phyloP scores from a whole-genome alignment of 1,284 basidiomycete species.

The Leccinum solheimii region DNA sequence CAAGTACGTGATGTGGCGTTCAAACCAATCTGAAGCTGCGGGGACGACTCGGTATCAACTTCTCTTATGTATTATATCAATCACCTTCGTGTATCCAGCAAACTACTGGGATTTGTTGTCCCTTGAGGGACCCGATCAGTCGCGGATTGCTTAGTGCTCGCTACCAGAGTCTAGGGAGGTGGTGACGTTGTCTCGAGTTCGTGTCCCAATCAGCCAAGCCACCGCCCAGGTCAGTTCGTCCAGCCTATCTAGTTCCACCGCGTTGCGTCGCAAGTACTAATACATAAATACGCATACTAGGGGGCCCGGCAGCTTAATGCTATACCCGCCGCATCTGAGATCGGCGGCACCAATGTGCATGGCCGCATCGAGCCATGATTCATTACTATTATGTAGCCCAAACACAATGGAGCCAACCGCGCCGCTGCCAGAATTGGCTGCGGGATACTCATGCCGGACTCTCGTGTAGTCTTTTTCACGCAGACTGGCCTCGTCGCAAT shows the following conservation, averaged over 20 bases:
- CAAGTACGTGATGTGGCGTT: neutral
- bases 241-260: neutral
- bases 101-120: neutral
- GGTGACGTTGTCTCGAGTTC: neutral
- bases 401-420: neutral
- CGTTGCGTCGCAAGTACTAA: neutral
- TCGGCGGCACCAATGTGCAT: neutral
- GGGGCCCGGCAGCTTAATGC: neutral
- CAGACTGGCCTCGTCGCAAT: neutral
- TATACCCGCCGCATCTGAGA: neutral
- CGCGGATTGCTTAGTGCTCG: neutral
- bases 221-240: neutral
- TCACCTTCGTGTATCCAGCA: neutral
- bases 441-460: neutral
- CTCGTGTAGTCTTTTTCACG: neutral
- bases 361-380: neutral
- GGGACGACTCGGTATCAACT: neutral
- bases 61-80: neutral
- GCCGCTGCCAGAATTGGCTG: neutral
- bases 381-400: neutral
- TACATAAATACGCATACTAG: neutral
- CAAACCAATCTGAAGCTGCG: neutral
- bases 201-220: neutral
- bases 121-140: neutral
- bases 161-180: neutral